Conservation (phyloP, 208 protist species). For the Trypanosoma platydactyli region DNA sequence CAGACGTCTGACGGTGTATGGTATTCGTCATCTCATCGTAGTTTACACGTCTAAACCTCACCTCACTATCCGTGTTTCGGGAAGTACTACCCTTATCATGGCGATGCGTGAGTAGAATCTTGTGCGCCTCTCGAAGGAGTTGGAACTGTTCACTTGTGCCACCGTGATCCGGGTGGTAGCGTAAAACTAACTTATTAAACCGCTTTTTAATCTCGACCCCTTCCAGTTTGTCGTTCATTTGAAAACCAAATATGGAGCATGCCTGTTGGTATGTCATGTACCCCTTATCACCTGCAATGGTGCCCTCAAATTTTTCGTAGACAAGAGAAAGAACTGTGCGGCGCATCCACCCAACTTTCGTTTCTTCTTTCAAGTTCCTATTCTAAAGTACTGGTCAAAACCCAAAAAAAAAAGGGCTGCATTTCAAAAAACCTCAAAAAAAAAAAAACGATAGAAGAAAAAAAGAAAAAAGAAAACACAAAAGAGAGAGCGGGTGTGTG, state of each 20-base stretch:
- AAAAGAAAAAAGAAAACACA: neutral
- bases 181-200: constrained; percentile 73
- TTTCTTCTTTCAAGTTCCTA: no score
- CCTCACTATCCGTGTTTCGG: constrained; percentile 32
- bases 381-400: no score
- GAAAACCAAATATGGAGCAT: constrained; percentile 87
- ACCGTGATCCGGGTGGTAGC: constrained; percentile 83
- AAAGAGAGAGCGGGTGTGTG: no score
- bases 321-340: constrained; percentile 28
- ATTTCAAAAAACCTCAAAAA: no score
- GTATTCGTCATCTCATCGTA: constrained; percentile 82
- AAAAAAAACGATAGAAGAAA: no score
- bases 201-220: constrained; percentile 78
- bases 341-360: constrained; percentile 32
- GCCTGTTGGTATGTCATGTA: constrained; percentile 86
- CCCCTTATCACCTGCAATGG: constrained; percentile 75
- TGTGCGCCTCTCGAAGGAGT: constrained; percentile 81
- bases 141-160: constrained; percentile 83
- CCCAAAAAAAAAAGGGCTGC: no score
- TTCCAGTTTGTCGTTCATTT: constrained; percentile 71
- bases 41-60: constrained; percentile 79
- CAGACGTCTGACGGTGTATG: constrained; percentile 76
- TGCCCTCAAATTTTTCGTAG: constrained; percentile 47
- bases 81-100: constrained; percentile 59
- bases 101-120: constrained; percentile 75